Base-by-base conservation (phyloP, 805 yeast species). In the Candida insectorum region DNA sequence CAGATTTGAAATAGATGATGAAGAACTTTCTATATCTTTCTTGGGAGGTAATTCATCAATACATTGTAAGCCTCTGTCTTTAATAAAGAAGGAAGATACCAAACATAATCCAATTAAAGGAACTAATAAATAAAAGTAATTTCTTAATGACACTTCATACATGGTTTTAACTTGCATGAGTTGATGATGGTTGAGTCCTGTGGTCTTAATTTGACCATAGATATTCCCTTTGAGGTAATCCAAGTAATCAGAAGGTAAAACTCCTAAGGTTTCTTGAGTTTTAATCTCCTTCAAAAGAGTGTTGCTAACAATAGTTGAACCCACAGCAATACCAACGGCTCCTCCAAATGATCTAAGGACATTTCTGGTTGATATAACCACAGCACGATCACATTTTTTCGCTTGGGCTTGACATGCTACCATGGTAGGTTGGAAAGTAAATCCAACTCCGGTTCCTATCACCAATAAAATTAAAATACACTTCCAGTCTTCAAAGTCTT, bases 261-360 rank as follows among this genome's bases (percentile, higher is more conserved):
- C n/a, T 7, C 25, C 28, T 13, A 16, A 4, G 6, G 22, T 26
- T 25, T 21, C 24, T 10, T 23, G 6, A 9, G 15, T 13, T 4
- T 38, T 32, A 16, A 62, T 46, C 23, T 54, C 47, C 25, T 43
- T 40, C 34, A 59, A 34, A 24, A 65, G 41, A 1, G 64, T 45
- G 40, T 64, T 67, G 35, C 65, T 54, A 13, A 65, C 53, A 19
- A 62, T 60, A 11, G 63, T 52, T 1, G 72, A 61, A 16, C 61
- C 50, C 7, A 72, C 52, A 1, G 82, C 80, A 23, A 77, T 57
- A 0, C 84, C 83, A 17, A 75, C 56, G 1, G 82, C 69, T n/a
- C 81, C 81, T 11, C 84, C 85, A 36, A 79, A 67, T 3, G 79
- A 71, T 34, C 84, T 57, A 29, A 73, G 44, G 16, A 75, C 75